A percentile compares a stretch with the other conserved stretches of the same genome.
phyloP scores from a whole-genome alignment of 1,284 basidiomycete species.

The Apiotrichum porosum region DNA sequence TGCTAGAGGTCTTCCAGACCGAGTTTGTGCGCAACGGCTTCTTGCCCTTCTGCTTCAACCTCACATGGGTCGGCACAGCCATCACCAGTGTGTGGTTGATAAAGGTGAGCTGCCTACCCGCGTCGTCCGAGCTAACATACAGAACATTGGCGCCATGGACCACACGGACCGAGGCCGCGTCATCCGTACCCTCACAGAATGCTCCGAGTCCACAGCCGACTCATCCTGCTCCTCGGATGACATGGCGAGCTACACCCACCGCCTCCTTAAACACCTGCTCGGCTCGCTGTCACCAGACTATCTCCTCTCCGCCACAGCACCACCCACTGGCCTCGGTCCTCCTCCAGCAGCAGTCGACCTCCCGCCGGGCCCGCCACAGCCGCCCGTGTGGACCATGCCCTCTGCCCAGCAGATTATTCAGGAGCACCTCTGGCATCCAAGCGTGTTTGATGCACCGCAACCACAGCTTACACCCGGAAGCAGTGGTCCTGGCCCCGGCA shows the following conservation, averaged over 20 bases:
- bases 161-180: constrained; percentile 18
- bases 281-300: constrained; percentile 12
- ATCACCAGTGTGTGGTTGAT: constrained; percentile 27
- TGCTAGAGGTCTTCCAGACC: constrained; percentile 20
- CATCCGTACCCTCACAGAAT: constrained; percentile 16
- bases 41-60: constrained; percentile 24
- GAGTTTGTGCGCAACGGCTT: constrained; percentile 23
- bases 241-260: constrained; percentile 29
- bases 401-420: constrained; percentile 27
- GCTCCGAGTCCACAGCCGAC: constrained; percentile 13
- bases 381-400: constrained; percentile 16
- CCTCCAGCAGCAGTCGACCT: background rate
- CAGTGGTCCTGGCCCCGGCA: background rate
- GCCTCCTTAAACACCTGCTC: constrained; percentile 26
- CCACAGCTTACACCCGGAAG: background rate
- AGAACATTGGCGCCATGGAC: constrained; percentile 29
- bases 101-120: constrained; percentile 9
- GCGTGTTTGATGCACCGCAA: constrained; percentile 2
- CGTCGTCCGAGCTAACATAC: background rate
- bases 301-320: background rate
- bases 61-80: constrained; percentile 24
- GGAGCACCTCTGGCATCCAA: constrained; percentile 23
- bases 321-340: background rate
- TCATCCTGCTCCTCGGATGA: constrained; percentile 23
- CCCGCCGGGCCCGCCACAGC: background rate